These are phyloP conservation scores for Gynandropsis gynandra DNA, from an alignment of 345 rosid species.

Conservation along the genomic window DNA sequence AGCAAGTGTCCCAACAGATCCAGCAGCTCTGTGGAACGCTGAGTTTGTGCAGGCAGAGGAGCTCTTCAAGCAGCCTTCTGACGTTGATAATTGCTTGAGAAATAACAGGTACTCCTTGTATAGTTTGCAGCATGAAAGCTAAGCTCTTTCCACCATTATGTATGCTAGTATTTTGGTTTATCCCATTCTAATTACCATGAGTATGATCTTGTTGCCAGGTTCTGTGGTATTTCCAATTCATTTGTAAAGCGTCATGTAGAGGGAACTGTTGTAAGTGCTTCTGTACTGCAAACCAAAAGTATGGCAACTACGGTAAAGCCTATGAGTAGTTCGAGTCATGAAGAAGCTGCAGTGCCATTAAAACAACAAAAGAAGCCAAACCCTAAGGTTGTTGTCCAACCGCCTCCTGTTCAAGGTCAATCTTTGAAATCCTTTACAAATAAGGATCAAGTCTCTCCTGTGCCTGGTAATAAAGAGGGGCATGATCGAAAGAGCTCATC, in stretches of 20 bases:
- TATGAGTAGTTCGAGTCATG: constrained; percentile 23
- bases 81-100: constrained; percentile 70
- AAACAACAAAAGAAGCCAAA: constrained; percentile 33
- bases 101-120: constrained; percentile 55
- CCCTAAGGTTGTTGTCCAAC: constrained; percentile 29
- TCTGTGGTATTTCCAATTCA: constrained; percentile 66
- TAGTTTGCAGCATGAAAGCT: constrained; percentile 5
- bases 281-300: constrained; percentile 30
- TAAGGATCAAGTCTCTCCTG: constrained; percentile 35
- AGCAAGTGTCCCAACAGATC: constrained; percentile 70
- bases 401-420: constrained; percentile 27
- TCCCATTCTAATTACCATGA: constrained; percentile 6
- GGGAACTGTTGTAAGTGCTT: constrained; percentile 30
- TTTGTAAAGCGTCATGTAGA: constrained; percentile 50
- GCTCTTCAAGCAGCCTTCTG: constrained; percentile 55
- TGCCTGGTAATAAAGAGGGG: constrained; percentile 34
- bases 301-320: constrained; percentile 28
- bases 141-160: neutral
- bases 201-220: constrained; percentile 40
- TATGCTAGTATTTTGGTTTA: too few relatives aligned
- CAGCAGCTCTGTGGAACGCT: constrained; percentile 71
- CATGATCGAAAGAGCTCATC: constrained; percentile 36
- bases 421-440: constrained; percentile 32
- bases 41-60: constrained; percentile 92
- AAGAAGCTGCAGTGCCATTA: constrained; percentile 23